These are phyloP conservation scores for Alternaria sp. DNA, from an alignment of 2,329 filamentous ascomycete species.

Conservation along the genomic window DNA sequence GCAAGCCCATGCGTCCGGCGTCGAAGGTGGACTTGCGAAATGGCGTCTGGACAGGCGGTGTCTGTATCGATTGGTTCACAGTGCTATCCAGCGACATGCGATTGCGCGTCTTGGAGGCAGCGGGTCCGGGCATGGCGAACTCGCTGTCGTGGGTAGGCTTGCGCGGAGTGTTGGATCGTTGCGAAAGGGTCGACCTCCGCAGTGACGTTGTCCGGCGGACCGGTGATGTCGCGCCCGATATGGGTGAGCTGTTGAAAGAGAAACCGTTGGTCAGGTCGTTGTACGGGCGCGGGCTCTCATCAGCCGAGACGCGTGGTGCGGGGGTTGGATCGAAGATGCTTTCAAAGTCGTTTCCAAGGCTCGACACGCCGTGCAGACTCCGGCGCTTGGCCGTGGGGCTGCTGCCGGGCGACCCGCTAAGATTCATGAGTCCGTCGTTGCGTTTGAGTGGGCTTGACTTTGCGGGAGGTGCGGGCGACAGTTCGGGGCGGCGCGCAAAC, in stretches of 20 bases:
- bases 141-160: slow-evolving; percentile 57
- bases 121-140: slow-evolving; percentile 62
- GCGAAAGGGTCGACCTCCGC: slow-evolving; percentile 85
- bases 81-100: slow-evolving; percentile 83
- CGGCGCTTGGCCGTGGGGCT: slow-evolving; percentile 91
- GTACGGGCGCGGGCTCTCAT: slow-evolving; percentile 37
- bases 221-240: slow-evolving; percentile 43
- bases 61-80: slow-evolving; percentile 66
- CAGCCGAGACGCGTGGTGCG: slow-evolving; percentile 25
- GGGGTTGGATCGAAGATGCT: slow-evolving; percentile 75
- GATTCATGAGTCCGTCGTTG: slow-evolving; percentile 86
- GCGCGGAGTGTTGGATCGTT: slow-evolving; percentile 63
- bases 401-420: slow-evolving; percentile 78
- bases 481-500: slow-evolving; percentile 48
- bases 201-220: slow-evolving; percentile 70
- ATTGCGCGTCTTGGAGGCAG: slow-evolving; percentile 67
- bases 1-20: slow-evolving; percentile 38
- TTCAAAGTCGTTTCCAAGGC: slow-evolving; percentile 67
- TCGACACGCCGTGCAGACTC: slow-evolving; percentile 78
- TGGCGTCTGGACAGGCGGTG: slow-evolving; percentile 70
- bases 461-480: slow-evolving; percentile 57
- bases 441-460: slow-evolving; percentile 88
- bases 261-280: slow-evolving; percentile 44
- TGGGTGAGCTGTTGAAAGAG: slow-evolving; percentile 50
- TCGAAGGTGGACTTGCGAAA: slow-evolving; percentile 49